Conservation (phyloP, 2,329 filamentous ascomycete genomes). For the Alternaria ventricosa region DNA sequence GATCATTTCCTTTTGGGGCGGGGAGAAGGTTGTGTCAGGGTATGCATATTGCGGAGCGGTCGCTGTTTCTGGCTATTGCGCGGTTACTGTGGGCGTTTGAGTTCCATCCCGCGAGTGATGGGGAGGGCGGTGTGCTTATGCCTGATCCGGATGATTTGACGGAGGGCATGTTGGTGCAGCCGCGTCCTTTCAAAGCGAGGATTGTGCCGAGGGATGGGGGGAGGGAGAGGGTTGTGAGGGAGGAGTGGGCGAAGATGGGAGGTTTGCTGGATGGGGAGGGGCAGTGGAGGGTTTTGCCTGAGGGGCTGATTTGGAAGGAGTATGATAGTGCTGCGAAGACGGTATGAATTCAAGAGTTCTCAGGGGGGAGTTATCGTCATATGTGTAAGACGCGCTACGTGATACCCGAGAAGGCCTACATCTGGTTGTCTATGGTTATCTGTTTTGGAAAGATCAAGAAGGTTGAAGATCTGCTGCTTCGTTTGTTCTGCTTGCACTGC, state of each 20-base stretch:
- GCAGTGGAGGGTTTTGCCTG: slow-evolving; percentile 31
- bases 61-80: slow-evolving; percentile 40
- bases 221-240: slow-evolving; percentile 10
- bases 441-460: neutral
- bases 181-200: slow-evolving; percentile 22
- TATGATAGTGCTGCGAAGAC: slow-evolving; percentile 15
- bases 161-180: slow-evolving; percentile 25
- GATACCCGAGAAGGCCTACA: too few relatives aligned
- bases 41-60: slow-evolving; percentile 46
- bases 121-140: slow-evolving; percentile 8
- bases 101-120: slow-evolving; percentile 6
- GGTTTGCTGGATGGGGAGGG: slow-evolving; percentile 17
- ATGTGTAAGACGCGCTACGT: too few relatives aligned
- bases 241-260: slow-evolving; percentile 27
- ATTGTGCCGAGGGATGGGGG: slow-evolving; percentile 21
- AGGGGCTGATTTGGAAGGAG: slow-evolving; percentile 23
- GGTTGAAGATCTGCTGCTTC: neutral
- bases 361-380: neutral
- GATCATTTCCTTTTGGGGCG: slow-evolving; percentile 49
- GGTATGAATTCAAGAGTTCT: neutral
- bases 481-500: neutral
- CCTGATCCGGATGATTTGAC: slow-evolving; percentile 23
- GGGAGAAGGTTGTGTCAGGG: slow-evolving; percentile 49
- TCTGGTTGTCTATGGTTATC: too few relatives aligned
- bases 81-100: slow-evolving; percentile 46